Evolutionary conservation across 2,329 filamentous ascomycete species (phyloP).

Genomic region (Scleromitrula shiraiana): DNA sequence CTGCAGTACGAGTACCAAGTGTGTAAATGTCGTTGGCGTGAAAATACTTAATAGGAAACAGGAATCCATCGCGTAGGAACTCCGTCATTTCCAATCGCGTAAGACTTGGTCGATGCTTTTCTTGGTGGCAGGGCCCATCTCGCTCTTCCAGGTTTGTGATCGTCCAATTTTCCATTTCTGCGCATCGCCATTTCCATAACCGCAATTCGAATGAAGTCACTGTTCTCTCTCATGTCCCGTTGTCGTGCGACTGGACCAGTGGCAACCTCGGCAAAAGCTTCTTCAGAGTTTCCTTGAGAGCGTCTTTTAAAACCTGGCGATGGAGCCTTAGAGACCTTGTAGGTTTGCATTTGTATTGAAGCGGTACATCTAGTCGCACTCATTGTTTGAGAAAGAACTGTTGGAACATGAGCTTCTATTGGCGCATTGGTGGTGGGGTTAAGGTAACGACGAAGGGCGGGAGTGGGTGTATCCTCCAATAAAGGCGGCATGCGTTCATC

Average conservation of each 20-base stretch:
- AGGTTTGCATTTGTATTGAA: constrained; percentile 66
- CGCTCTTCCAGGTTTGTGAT: constrained; percentile 58
- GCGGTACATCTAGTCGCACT: constrained; percentile 46
- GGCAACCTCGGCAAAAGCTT: constrained; percentile 30
- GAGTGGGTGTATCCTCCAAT: constrained; percentile 55
- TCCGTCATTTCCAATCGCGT: constrained; percentile 49
- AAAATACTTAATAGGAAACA: constrained; percentile 13
- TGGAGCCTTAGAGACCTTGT: constrained; percentile 36
- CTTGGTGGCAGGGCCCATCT: constrained; percentile 61
- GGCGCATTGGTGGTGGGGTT: constrained; percentile 51
- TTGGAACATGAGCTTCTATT: constrained; percentile 33
- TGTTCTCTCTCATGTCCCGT: constrained; percentile 61
- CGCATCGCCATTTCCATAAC: constrained; percentile 69
- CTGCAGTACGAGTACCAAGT: too few relatives aligned
- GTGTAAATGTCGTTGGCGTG: background rate
- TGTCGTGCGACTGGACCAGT: constrained; percentile 44
- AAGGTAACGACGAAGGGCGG: constrained; percentile 58
- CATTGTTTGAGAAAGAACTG: constrained; percentile 30
- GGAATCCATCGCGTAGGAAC: constrained; percentile 53
- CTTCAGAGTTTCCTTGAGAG: constrained; percentile 23
- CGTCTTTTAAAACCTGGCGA: constrained; percentile 30
- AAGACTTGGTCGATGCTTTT: constrained; percentile 44
- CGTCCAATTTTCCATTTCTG: constrained; percentile 56
- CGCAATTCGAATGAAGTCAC: constrained; percentile 62
- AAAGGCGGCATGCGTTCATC: constrained; percentile 58